Conservation (phyloP, 1,284 basidiomycete genomes). For the Entoloma clypeatum region DNA sequence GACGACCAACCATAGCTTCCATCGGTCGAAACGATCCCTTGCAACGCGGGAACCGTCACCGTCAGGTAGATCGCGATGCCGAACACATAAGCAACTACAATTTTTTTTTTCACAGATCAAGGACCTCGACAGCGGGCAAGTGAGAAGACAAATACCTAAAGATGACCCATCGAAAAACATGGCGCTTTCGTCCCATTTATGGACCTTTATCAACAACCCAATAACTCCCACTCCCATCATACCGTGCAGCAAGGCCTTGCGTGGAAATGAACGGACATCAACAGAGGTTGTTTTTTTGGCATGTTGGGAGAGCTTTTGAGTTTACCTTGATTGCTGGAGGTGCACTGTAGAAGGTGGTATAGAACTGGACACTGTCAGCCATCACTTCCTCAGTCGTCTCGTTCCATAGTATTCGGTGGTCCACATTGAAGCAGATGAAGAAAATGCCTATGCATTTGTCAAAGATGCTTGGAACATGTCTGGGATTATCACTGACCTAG, state of each 20-base stretch:
- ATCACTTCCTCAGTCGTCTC: constrained; percentile 58
- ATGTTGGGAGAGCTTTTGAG: constrained; percentile 6
- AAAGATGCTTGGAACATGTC: constrained; percentile 2
- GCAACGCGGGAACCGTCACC: constrained; percentile 73
- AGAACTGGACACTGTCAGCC: constrained; percentile 80
- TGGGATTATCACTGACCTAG: constrained; percentile 45
- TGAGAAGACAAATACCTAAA: constrained; percentile 52
- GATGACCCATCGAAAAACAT: constrained; percentile 89
- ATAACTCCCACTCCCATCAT: constrained; percentile 74
- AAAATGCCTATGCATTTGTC: constrained; percentile 58
- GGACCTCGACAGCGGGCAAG: constrained; percentile 4
- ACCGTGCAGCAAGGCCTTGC: constrained; percentile 77
- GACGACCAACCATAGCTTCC: constrained; percentile 42
- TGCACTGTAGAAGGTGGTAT: constrained; percentile 86
- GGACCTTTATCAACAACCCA: constrained; percentile 72
- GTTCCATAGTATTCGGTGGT: constrained; percentile 77
- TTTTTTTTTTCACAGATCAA: constrained; percentile 6
- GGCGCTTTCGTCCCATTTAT: constrained; percentile 85
- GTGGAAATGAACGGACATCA: neutral
- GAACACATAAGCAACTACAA: constrained; percentile 69
- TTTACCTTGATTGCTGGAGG: constrained; percentile 85
- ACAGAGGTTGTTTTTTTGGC: neutral
- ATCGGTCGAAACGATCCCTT: constrained; percentile 64
- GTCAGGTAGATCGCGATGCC: constrained; percentile 75
- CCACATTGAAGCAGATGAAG: constrained; percentile 85